These are phyloP conservation scores for Lepiota venenata DNA, from an alignment of 768 basidiomycete species.

Conservation along the genomic window DNA sequence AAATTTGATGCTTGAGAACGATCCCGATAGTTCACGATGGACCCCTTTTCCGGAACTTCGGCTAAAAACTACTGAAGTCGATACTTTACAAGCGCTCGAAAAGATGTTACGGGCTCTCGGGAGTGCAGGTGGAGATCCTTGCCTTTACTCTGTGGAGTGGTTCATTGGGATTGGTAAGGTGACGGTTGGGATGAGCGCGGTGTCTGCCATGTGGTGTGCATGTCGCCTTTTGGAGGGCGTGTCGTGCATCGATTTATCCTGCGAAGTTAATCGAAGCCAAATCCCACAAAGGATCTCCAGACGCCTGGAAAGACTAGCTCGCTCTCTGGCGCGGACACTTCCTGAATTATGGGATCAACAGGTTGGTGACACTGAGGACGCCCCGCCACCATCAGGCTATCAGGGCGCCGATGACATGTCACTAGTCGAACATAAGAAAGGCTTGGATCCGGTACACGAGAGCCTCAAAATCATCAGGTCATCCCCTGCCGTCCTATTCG, in stretches of 20 bases:
- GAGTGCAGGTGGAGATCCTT: conserved; percentile 59
- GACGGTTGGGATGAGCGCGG: conserved; percentile 42
- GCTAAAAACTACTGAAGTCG: conserved; percentile 53
- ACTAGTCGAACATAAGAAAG: conserved; percentile 59
- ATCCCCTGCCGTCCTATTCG: conserved; percentile 14
- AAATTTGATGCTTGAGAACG: conserved; percentile 56
- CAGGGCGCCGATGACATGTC: neutral
- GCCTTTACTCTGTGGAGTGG: conserved; percentile 82
- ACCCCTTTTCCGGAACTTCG: conserved; percentile 55
- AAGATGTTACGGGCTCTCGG: conserved; percentile 77
- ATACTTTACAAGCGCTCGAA: conserved; percentile 45
- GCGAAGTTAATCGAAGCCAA: conserved; percentile 21
- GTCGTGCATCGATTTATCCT: conserved; percentile 41
- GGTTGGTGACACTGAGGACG: conserved; percentile 20
- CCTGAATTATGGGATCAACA: conserved; percentile 70
- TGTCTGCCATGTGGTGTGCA: conserved; percentile 84
- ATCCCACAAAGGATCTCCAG: conserved; percentile 35
- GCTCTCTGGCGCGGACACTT: conserved; percentile 58
- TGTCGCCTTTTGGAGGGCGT: conserved; percentile 74
- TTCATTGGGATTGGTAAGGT: conserved; percentile 54
- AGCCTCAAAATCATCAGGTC: conserved; percentile 46
- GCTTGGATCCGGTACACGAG: conserved; percentile 60
- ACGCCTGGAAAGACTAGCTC: conserved; percentile 60
- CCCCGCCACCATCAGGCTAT: conserved; percentile 12
- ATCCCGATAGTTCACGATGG: conserved; percentile 30